Base-by-base conservation (phyloP, 1,139 yeast species). In the Magnusiomyces suaveolens region DNA sequence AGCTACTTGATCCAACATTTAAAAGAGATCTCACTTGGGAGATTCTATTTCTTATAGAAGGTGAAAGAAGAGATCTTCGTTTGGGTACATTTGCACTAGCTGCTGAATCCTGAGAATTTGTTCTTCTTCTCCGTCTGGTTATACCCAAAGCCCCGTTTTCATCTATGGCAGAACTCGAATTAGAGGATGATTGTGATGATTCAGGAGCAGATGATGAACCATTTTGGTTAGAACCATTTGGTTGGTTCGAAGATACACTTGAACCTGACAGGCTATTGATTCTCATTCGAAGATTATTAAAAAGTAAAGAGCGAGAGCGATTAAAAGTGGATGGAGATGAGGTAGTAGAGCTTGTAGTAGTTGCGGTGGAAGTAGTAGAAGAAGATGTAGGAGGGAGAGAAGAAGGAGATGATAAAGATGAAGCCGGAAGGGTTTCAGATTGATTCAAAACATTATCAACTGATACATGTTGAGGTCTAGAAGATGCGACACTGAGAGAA, bases 21-120 rank as follows among this genome's bases (percentile, higher is more conserved):
- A 46, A 33, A 2, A 48, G 25, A 10, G 54, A 51, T 8, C 54
- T 26, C 10, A 51, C 33, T 26, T 46, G 53, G 3, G 53, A 51
- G 3, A 51, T 6, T 18, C 47, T 48, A 16, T 44, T 16, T 18
- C 47, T 23, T 29, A 29, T 29, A 2, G 44, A 26, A 6, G 50
- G 29, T n/a, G 51, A n/a, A 21, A 51, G 25, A 2, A 49, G 26
- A 10, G 50, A 46, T n/a, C 54, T 25, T 26, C 48, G 26, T 21
- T 39, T 29, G 21, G 47, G 14, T 23, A n/a, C 41, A 29, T 8
- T 20, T 6, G 26, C 16, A 26, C 33, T 3, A 14, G 41, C 20
- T 8, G 43, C 2, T 24, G 36, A 36, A 10, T 41, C 50, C 1
- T 23, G 44, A 18, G 50, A 43, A 20, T 29, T 33, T 3, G 50